Evolutionary conservation across 2,329 filamentous ascomycete genomes (phyloP), one percentile per base, ranked within the genome.

Genomic region (Epichloe gansuensis): DNA sequence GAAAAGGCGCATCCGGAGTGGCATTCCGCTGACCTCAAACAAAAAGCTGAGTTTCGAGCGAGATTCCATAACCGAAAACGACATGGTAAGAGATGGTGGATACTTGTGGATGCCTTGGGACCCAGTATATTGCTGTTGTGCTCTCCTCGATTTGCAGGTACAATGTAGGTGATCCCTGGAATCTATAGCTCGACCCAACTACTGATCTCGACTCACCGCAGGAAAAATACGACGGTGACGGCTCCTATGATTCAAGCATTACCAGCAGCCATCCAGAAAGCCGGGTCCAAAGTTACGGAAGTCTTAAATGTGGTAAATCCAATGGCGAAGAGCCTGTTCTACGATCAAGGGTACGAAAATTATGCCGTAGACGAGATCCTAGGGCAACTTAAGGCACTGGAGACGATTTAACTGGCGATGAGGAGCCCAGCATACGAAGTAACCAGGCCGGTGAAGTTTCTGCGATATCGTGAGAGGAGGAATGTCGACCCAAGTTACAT

Each of bases 41-140:
- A 47, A 25, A 47, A 38, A 6, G 45, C 45, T 17, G 45, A 38
- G 11, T 38, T 47, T 6, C 45, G 45, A 23, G 45, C 45, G 31
- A 23, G 35, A 23, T 47, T 47, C 23, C 45, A 47, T 15, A 47
- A 47, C 45, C 45, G 45, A 12, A 47, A 47, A 9, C 11, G 45
- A 47, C 45, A 47, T 15, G 45, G 45, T 8, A 47, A 47, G 17
- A 36, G 45, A 23, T 47, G 45, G 45, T 47, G 45, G 45, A 47
- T 39, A 17, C 45, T 47, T 4, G 35, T 47, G 45, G 45, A 47
- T 39, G 35, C 45, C 13, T n/a, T 47, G 45, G 45, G 45, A 9
- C 45, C 45, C 5, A 47, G 45, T 11, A 23, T 47, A n/a, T n/a
- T 47, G 31, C 34, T 47, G 1, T 39, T 47, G n/a, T 47, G 45